Base-by-base conservation (phyloP, 805 yeast genomes). In the Teunomyces barrocoloradensis region DNA sequence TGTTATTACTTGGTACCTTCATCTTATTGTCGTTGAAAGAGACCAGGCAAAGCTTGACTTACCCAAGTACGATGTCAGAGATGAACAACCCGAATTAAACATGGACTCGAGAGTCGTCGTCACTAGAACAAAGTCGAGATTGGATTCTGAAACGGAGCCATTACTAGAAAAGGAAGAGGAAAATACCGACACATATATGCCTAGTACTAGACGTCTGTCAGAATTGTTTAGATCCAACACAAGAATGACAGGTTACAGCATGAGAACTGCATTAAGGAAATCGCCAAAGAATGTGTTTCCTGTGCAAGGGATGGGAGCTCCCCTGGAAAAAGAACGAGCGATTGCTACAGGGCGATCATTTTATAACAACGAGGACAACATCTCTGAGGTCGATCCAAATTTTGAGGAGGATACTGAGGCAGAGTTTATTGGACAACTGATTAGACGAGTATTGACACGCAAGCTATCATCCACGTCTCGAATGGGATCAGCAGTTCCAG, bases 261-360 rank as follows among this genome's bases (percentile, higher is more conserved):
- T 45, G 11, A 30, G 20, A 21, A 18, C 37, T 3, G 29, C 42
- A 7, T 13, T 17, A 25, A 33, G 34, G 5, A 59, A 61, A 40
- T 84, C 90, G 1, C 95, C 92, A 3, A 79, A 79, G 21, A 89
- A 89, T 50, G 90, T 86, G 1, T 87, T 86, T 65, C 94, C 95
- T 0, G 91, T 87, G 2, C 73, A 73, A 54, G 92, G 88, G 1
- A 85, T 87, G 92, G 90, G 88, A 1, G 73, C 71, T 9, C 86
- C 92, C 2, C 61, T 79, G 36, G 65, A 63, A 23, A 68, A 77
- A 45, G 91, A 86, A 55, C 67, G 66, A 39, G 71, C 84, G 0
- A 81, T 86, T 45, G 89, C 89, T 3, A 54, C 59, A 5, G 62
- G 62, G 10, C n/a, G 42, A 6, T 23, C 43, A 10, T 23, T 32